These are phyloP conservation scores for Penicillium psychrosexuale DNA, from an alignment of 2,329 filamentous ascomycete species.

Conservation along the genomic window DNA sequence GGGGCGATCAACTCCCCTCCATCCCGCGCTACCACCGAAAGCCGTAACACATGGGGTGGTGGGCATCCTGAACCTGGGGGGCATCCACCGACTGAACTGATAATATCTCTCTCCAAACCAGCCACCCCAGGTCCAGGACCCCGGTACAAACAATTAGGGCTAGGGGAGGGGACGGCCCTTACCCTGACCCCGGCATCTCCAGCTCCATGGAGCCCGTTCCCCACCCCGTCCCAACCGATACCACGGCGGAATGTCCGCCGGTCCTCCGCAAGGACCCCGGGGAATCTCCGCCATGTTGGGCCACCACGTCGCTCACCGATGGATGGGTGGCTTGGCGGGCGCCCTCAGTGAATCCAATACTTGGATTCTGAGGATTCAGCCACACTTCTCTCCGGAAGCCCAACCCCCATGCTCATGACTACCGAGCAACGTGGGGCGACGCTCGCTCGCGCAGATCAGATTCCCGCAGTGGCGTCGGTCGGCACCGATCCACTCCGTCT, in stretches of 20 bases:
- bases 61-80: neutral
- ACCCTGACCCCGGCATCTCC: conserved; percentile 16
- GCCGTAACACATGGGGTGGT: no score
- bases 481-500: conserved; percentile 32
- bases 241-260: conserved; percentile 30
- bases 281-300: conserved; percentile 31
- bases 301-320: conserved; percentile 15
- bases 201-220: conserved; percentile 32
- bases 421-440: conserved; percentile 17
- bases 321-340: conserved; percentile 33
- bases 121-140: conserved; percentile 4
- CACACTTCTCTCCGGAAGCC: conserved; percentile 20
- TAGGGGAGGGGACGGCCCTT: conserved; percentile 7
- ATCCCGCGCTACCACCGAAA: no score
- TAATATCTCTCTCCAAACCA: neutral
- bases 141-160: neutral
- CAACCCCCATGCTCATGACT: conserved; percentile 11
- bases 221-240: conserved; percentile 34
- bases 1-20: no score
- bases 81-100: neutral
- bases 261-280: conserved; percentile 25
- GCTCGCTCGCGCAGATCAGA: conserved; percentile 25
- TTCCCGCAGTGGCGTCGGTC: conserved; percentile 27
- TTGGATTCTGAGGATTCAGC: conserved; percentile 25
- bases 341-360: conserved; percentile 34